Percentiles rank a stretch among this genome's conserved stretches.
phyloP scores from a whole-genome alignment of 768 basidiomycete species.

The Lanmaoa rubissima region DNA sequence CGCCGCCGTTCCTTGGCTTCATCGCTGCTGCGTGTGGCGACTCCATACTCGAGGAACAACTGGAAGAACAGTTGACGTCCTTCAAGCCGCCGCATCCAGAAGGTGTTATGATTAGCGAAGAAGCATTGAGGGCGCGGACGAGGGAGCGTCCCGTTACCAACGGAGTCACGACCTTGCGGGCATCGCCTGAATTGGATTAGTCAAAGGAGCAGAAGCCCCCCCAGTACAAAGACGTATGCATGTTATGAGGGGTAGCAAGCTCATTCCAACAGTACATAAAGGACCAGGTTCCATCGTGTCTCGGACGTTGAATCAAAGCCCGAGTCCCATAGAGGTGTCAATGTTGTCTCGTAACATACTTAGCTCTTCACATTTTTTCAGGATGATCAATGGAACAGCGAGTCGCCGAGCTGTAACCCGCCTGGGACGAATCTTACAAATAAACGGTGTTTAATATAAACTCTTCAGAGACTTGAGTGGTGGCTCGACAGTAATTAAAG shows the following conservation, averaged over 20 bases:
- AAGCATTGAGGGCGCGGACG: conserved; percentile 41
- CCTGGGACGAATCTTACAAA: background rate
- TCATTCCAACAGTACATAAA: background rate
- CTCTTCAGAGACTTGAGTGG: background rate
- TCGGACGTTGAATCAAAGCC: background rate
- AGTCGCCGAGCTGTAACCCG: background rate
- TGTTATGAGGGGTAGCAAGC: background rate
- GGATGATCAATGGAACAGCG: background rate
- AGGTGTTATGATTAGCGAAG: conserved; percentile 71
- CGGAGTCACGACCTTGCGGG: conserved; percentile 21
- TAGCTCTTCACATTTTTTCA: background rate
- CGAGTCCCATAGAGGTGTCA: background rate
- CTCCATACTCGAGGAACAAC: conserved; percentile 64
- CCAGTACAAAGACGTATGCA: background rate
- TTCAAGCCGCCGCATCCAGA: conserved; percentile 78
- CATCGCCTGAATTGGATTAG: conserved; percentile 22
- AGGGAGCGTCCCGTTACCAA: conserved; percentile 31
- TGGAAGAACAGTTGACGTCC: conserved; percentile 56
- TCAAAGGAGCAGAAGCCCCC: background rate
- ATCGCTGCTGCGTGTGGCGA: conserved; percentile 71
- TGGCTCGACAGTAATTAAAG: background rate
- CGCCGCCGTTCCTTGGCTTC: conserved; percentile 95
- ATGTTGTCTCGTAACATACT: background rate
- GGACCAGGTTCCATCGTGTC: background rate
- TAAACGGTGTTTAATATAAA: background rate